These are phyloP conservation scores for Kernera saxatilis DNA, from an alignment of 345 rosid species.

Conservation along the genomic window DNA sequence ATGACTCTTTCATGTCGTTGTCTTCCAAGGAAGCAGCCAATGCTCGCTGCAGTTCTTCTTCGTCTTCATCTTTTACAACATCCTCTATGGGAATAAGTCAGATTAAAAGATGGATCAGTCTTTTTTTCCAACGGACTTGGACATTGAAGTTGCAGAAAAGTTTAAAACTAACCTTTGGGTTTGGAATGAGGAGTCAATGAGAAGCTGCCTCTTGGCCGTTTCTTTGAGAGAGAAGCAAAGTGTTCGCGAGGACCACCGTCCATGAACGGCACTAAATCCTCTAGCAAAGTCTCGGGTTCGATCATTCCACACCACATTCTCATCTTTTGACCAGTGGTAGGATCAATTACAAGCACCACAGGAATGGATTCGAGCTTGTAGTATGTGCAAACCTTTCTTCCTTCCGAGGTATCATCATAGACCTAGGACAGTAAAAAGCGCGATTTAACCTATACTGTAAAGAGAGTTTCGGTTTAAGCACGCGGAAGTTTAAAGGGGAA, in stretches of 20 bases:
- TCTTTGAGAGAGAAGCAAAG: slow-evolving; percentile 63
- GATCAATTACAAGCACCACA: slow-evolving; percentile 87
- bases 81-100: slow-evolving; percentile 7
- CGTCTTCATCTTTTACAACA: slow-evolving; percentile 43
- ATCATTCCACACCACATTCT: slow-evolving; percentile 89
- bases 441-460: not conserved
- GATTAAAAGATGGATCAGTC: not conserved
- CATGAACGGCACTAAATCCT: slow-evolving; percentile 89
- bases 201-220: slow-evolving; percentile 79
- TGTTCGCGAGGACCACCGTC: slow-evolving; percentile 90
- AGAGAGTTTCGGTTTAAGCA: slow-evolving; percentile 4
- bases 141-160: not conserved
- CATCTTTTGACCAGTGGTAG: slow-evolving; percentile 96
- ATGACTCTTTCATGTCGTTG: slow-evolving; percentile 29
- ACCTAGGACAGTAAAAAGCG: slow-evolving; percentile 37
- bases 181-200: slow-evolving; percentile 54
- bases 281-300: slow-evolving; percentile 82
- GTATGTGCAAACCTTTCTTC: slow-evolving; percentile 88
- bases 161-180: slow-evolving; percentile 43
- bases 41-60: slow-evolving; percentile 60
- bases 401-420: slow-evolving; percentile 86
- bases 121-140: not conserved
- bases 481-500: not conserved
- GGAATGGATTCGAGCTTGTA: slow-evolving; percentile 82
- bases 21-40: slow-evolving; percentile 61